Evolutionary conservation across 345 rosid genomes (phyloP), one percentile per base, ranked within the genome.

Genomic region (Erysimum cheiranthoides): DNA sequence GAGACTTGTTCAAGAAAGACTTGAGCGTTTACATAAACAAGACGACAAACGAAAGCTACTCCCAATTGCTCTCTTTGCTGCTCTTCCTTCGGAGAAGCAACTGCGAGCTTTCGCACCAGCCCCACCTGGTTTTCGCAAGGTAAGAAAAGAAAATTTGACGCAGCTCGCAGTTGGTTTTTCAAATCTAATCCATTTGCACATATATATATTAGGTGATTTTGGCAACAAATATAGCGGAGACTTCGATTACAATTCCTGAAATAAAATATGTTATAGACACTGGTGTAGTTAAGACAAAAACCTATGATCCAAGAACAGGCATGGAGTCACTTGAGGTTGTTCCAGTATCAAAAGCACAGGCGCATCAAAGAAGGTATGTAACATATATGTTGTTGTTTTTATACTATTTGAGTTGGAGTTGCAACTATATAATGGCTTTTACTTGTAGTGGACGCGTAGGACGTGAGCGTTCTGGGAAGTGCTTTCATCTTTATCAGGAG

Each of bases 151-250:
- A 59, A 36, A 52, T 34, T 17, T 56, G n/a, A n/a, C n/a, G n/a
- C n/a, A n/a, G n/a, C n/a, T n/a, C n/a, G n/a, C n/a, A n/a, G n/a
- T 61, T 38, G 38, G 34, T 54, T 21, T 21, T 21, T 21, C 25
- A 21, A 21, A 21, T 21, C 25, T 21, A 21, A 21, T 21, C 25
- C 25, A 10, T 61, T 46, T 50, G 53, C 3, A 56, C 25, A 21
- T 21, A 21, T 21, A n/a, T n/a, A 47, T 17, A 63, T 42, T 71
- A 94, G 96, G 97, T 91, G 65, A 85, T 94, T 68, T 73, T 94
- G 87, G 90, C 95, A 13, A 92, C 97, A 62, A 94, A 92, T 84
- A 90, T 94, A 77, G 97, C 98, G 0, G 98, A 94, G 87, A 94
- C 98, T 70, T 94, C 97, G 0, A 90, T 94, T 66, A 90, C 97